These are phyloP conservation scores for Erodium texanum DNA, from an alignment of 441 rosid species.

Conservation along the genomic window DNA sequence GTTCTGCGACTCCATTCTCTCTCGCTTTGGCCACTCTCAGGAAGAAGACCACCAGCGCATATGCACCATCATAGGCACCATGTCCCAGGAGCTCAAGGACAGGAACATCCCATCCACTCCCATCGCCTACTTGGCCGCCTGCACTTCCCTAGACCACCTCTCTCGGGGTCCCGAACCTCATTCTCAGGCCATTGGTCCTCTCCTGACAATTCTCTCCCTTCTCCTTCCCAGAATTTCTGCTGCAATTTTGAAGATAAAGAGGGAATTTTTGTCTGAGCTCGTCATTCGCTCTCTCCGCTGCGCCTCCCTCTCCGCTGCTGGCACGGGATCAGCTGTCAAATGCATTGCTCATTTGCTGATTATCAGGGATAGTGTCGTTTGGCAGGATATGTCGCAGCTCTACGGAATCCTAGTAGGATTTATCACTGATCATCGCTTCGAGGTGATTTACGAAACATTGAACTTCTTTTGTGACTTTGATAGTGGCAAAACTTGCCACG, in stretches of 20 bases:
- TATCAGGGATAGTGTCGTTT: slow-evolving; percentile 32
- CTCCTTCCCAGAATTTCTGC: too few species aligned
- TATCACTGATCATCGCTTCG: slow-evolving; percentile 38
- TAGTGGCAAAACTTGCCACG: too few species aligned
- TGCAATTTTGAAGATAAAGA: slow-evolving; percentile 35
- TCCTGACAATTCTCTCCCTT: too few species aligned
- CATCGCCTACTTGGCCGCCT: too few species aligned
- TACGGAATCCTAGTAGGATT: slow-evolving; percentile 37
- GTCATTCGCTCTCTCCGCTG: slow-evolving; percentile 36
- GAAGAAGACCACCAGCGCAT: slow-evolving; percentile 56
- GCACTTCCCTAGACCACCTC: too few species aligned
- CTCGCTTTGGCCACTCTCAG: slow-evolving; percentile 40
- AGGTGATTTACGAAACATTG: too few species aligned
- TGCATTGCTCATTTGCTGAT: slow-evolving; percentile 48
- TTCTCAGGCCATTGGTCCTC: too few species aligned
- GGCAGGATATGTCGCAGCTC: slow-evolving; percentile 39
- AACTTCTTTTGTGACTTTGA: too few species aligned
- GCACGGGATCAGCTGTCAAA: slow-evolving; percentile 52
- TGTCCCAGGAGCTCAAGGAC: slow-evolving; percentile 66
- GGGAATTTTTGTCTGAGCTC: slow-evolving; percentile 40
- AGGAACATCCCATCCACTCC: slow-evolving; percentile 40
- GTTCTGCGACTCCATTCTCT: slow-evolving; percentile 43
- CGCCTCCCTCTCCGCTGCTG: slow-evolving; percentile 33
- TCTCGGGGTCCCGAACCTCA: too few species aligned
- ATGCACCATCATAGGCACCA: slow-evolving; percentile 57